Base-by-base conservation (phyloP, 148 eudicot genomes). In the Hydrangea macrophylla region DNA sequence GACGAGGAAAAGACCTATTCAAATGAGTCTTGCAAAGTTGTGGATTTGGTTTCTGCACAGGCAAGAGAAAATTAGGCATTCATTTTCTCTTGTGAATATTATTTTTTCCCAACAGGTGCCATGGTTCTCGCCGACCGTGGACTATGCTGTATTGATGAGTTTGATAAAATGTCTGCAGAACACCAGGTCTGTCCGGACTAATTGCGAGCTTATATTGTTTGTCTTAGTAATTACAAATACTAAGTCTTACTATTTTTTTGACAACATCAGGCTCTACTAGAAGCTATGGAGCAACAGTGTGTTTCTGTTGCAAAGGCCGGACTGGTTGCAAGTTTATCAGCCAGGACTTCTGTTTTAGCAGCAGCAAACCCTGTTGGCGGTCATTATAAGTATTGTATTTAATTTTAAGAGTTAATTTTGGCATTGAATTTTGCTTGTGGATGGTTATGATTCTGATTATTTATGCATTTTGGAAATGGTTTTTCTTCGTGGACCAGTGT, bases 211-310 rank as follows among this genome's bases (percentile, higher is more conserved):
- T 53, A n/a, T 35, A 48, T 45, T 24, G 30, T 9, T 28, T 59
- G 55, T 25, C 35, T 45, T 64, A 42, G 63, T 59, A 15, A 63
- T 10, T 5, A 9, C 25, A 59, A 17, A 65, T 59, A 25, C 35
- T 55, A 33, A 66, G 61, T 54, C 20, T 57, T 59, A 50, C 50
- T 32, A 33, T 37, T 26, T 53, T 62, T 28, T 20, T 13, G 28
- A 28, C 33, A 39, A 59, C 58, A 59, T 4, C 77, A 95, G 99
- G 77, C 99, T 70, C 80, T 95, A 74, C 82, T 95, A 62, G 99
- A 95, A 83, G 99, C 99, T 35, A 95, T 95, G 99, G 99, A 95
- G 85, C 99, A 95, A 79, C 99, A 91, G 75, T 95, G 99, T 60
- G 99, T 95, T 56, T 95, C 99, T 36, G 92, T 95, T 81, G 99